Conservation (phyloP, 2,329 filamentous ascomycete species). For the Talaromyces islandicus region DNA sequence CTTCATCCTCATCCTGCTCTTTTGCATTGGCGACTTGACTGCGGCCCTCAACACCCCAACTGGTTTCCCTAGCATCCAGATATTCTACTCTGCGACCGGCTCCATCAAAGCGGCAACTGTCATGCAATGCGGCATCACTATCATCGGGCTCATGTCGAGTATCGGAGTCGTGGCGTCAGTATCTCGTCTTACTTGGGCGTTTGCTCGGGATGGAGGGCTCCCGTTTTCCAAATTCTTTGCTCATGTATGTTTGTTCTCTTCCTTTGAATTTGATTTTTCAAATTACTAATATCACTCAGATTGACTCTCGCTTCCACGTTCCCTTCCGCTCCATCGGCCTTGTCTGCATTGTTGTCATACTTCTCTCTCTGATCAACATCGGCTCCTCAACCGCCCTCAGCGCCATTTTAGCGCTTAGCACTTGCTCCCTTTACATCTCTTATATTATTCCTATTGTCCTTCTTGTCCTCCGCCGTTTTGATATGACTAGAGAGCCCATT, state of each 20-base stretch:
- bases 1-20: conserved; percentile 38
- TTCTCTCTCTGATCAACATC: conserved; percentile 35
- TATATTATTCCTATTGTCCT: conserved; percentile 35
- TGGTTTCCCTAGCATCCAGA: conserved; percentile 39
- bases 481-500: conserved; percentile 13
- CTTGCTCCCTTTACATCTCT: conserved; percentile 32
- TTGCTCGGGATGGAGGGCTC: conserved; percentile 43
- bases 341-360: conserved; percentile 24
- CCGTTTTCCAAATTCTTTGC: conserved; percentile 22
- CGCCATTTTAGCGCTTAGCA: conserved; percentile 35
- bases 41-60: conserved; percentile 21
- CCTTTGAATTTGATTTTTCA: background rate
- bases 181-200: conserved; percentile 46
- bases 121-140: conserved; percentile 33
- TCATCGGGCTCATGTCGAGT: conserved; percentile 34
- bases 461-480: conserved; percentile 29
- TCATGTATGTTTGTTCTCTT: conserved; percentile 16
- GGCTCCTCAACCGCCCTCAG: conserved; percentile 33
- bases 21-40: conserved; percentile 38
- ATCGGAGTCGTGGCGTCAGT: conserved; percentile 43
- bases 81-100: conserved; percentile 35
- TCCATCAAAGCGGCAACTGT: conserved; percentile 37
- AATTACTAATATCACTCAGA: background rate
- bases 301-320: conserved; percentile 22
- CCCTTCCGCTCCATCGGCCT: conserved; percentile 34